A percentile compares a stretch with the other conserved stretches of the same genome.
phyloP scores from a whole-genome alignment of 2,329 filamentous ascomycete genomes.

The Allantophomopsis lycopodina region DNA sequence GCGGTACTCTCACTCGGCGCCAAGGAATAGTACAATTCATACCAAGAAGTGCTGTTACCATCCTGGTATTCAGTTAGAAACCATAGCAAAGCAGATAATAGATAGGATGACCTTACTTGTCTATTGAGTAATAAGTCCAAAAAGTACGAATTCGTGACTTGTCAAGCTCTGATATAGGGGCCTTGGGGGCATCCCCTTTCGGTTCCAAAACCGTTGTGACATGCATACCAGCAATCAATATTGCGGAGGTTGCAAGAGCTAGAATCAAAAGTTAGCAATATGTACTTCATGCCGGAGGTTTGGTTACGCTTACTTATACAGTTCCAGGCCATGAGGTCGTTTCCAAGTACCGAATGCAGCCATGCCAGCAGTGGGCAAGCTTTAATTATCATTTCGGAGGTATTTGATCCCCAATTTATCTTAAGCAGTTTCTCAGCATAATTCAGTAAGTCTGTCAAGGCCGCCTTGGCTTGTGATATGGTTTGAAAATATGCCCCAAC shows the following conservation, averaged over 20 bases:
- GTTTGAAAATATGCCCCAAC: slow-evolving; percentile 2
- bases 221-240: too few relatives aligned
- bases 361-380: slow-evolving; percentile 3
- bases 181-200: too few relatives aligned
- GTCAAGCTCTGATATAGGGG: too few relatives aligned
- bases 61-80: background rate
- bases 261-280: too few relatives aligned
- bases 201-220: too few relatives aligned
- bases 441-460: background rate
- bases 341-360: slow-evolving; percentile 3
- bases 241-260: too few relatives aligned
- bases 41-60: slow-evolving; percentile 5
- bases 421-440: slow-evolving; percentile 1
- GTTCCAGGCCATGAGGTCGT: slow-evolving; percentile 3
- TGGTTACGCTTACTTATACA: slow-evolving; percentile 2
- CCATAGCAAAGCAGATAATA: background rate
- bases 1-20: slow-evolving; percentile 4
- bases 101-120: slow-evolving; percentile 1
- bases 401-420: slow-evolving; percentile 1
- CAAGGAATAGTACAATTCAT: slow-evolving; percentile 9
- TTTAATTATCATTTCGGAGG: slow-evolving; percentile 1
- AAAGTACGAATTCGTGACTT: slow-evolving; percentile 4
- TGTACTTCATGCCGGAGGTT: too few relatives aligned
- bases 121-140: slow-evolving; percentile 8
- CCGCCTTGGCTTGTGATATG: background rate